Conservation (phyloP, 331 rosid genomes). For the Spiraea crenata region DNA sequence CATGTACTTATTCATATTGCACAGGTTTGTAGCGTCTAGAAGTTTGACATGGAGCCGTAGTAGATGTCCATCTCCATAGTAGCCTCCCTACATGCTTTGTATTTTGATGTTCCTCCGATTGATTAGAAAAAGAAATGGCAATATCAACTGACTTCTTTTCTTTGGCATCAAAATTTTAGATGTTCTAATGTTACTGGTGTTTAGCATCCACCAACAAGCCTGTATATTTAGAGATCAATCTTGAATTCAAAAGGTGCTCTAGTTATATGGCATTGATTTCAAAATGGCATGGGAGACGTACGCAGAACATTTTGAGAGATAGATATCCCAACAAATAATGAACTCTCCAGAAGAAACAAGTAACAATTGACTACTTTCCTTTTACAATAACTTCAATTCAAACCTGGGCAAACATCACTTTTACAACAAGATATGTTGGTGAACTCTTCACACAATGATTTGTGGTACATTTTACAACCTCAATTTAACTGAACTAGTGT, state of each 20-base stretch:
- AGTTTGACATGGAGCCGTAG: background rate
- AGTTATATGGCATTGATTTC: background rate
- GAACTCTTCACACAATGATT: background rate
- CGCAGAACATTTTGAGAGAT: background rate
- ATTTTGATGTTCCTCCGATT: background rate
- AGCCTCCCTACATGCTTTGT: background rate
- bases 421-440: background rate
- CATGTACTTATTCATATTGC: background rate
- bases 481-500: conserved; percentile 26
- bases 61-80: background rate
- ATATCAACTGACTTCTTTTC: background rate
- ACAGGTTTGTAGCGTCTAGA: background rate
- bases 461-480: conserved; percentile 8
- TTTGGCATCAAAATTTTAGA: background rate
- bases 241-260: background rate
- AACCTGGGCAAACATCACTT: background rate
- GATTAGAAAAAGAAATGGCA: background rate
- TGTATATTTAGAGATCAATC: background rate
- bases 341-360: background rate
- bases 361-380: background rate
- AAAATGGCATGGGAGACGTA: background rate
- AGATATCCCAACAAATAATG: background rate
- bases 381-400: background rate
- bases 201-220: background rate
- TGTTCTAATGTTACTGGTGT: background rate